Percentiles rank a stretch among this genome's conserved stretches.
phyloP scores from a whole-genome alignment of 148 eudicot species.

The Vaccinium vitisidaea region DNA sequence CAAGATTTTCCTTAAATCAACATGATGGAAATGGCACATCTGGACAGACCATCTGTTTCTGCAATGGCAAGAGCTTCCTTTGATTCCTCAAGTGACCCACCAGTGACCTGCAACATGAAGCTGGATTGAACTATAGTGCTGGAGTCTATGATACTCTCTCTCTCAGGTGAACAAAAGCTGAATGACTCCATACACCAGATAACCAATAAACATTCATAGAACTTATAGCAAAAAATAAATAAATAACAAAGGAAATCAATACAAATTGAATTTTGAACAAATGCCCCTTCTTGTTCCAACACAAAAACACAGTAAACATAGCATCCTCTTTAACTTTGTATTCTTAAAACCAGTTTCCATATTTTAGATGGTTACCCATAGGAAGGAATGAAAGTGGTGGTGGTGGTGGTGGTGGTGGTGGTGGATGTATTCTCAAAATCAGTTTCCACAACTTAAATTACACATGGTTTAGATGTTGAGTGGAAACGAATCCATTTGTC shows the following conservation, averaged over 20 bases:
- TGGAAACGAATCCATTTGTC: neutral
- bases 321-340: neutral
- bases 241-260: neutral
- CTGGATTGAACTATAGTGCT: constrained; percentile 11
- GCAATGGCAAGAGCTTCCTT: constrained; percentile 94
- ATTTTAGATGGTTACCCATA: neutral
- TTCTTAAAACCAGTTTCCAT: neutral
- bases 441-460: neutral
- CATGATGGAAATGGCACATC: neutral
- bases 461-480: neutral
- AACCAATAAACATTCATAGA: neutral
- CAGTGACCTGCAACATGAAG: constrained; percentile 66
- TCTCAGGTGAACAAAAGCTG: constrained; percentile 8
- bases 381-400: neutral
- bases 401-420: neutral
- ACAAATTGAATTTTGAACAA: neutral
- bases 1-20: too few species aligned
- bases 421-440: too few species aligned
- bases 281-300: neutral
- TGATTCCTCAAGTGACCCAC: constrained; percentile 97
- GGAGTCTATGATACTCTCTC: neutral
- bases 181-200: neutral
- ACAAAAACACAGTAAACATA: neutral
- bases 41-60: constrained; percentile 81
- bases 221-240: neutral